Conservation (phyloP, 345 rosid genomes). For the Brassica cretica region DNA sequence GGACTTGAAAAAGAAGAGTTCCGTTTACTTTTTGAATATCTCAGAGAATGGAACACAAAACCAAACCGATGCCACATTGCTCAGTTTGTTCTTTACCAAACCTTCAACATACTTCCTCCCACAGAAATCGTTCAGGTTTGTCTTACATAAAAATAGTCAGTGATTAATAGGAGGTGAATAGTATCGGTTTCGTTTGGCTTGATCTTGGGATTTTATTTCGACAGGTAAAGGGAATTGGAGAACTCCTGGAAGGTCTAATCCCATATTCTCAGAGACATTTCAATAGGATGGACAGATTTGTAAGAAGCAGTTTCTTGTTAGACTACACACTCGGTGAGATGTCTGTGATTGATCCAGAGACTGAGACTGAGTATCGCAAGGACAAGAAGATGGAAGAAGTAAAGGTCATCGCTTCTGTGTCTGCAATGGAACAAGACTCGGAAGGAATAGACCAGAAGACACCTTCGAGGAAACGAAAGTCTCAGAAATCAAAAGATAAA, state of each 20-base stretch:
- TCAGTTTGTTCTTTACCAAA: conserved; percentile 68
- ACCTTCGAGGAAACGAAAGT: conserved; percentile 61
- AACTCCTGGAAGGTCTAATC: conserved; percentile 81
- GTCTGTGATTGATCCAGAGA: conserved; percentile 75
- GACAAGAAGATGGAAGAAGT: conserved; percentile 24
- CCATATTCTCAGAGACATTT: conserved; percentile 93
- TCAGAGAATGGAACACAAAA: conserved; percentile 93
- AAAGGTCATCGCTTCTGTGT: conserved; percentile 13
- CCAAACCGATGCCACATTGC: conserved; percentile 91
- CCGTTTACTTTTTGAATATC: conserved; percentile 67
- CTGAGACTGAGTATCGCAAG: conserved; percentile 12
- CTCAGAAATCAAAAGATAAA: conserved; percentile 46
- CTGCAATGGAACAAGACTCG: conserved; percentile 31
- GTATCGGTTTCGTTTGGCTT: conserved; percentile 21
- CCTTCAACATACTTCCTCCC: conserved; percentile 76
- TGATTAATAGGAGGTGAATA: background rate
- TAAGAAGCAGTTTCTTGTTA: conserved; percentile 82
- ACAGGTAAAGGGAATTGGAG: conserved; percentile 80
- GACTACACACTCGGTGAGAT: conserved; percentile 83
- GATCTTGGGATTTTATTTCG: background rate
- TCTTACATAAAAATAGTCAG: background rate
- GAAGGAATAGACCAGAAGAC: conserved; percentile 36
- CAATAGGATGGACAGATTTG: conserved; percentile 81
- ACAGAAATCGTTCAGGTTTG: conserved; percentile 75
- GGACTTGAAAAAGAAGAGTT: conserved; percentile 69